Evolutionary conservation across 2,329 filamentous ascomycete genomes (phyloP).

Genomic region (Fusarium sarcochroum): DNA sequence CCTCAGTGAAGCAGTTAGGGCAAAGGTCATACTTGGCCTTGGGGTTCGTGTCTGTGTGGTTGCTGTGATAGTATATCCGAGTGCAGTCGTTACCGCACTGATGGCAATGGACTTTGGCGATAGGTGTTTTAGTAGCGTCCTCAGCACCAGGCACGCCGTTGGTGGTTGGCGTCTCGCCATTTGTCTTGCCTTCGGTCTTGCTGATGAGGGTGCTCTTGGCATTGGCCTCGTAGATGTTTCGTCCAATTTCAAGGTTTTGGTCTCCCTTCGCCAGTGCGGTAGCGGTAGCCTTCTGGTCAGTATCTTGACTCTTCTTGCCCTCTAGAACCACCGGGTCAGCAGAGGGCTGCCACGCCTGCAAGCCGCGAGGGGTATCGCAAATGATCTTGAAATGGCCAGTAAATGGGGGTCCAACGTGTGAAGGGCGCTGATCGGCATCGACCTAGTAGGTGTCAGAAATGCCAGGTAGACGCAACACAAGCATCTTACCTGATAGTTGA

Average conservation of each 20-base stretch:
- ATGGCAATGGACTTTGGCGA: constrained; percentile 84
- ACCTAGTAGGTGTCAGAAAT: constrained; percentile 72
- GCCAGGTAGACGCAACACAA: not conserved
- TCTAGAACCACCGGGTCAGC: constrained; percentile 78
- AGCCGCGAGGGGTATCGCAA: constrained; percentile 92
- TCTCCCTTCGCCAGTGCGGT: constrained; percentile 80
- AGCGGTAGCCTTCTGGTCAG: constrained; percentile 79
- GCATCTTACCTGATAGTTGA: constrained; percentile 89
- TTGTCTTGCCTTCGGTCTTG: constrained; percentile 78
- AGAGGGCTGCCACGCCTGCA: constrained; percentile 95
- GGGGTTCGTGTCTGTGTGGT: constrained; percentile 69
- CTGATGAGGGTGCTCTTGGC: constrained; percentile 82
- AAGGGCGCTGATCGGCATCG: constrained; percentile 94
- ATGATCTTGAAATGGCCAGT: constrained; percentile 98
- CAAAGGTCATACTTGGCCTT: constrained; percentile 89
- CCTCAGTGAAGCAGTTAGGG: constrained; percentile 89
- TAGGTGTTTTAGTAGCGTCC: constrained; percentile 74
- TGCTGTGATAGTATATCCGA: constrained; percentile 71
- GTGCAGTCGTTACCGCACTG: constrained; percentile 93
- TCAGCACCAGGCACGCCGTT: constrained; percentile 75
- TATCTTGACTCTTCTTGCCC: constrained; percentile 73
- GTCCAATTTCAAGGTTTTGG: constrained; percentile 90
- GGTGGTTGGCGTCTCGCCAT: constrained; percentile 77
- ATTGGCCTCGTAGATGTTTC: constrained; percentile 95
- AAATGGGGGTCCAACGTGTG: constrained; percentile 95